A percentile compares a stretch with the other conserved stretches of the same genome.
Conservation (phyloP, 208 protist genomes). For the Leishmania lainsoni region DNA sequence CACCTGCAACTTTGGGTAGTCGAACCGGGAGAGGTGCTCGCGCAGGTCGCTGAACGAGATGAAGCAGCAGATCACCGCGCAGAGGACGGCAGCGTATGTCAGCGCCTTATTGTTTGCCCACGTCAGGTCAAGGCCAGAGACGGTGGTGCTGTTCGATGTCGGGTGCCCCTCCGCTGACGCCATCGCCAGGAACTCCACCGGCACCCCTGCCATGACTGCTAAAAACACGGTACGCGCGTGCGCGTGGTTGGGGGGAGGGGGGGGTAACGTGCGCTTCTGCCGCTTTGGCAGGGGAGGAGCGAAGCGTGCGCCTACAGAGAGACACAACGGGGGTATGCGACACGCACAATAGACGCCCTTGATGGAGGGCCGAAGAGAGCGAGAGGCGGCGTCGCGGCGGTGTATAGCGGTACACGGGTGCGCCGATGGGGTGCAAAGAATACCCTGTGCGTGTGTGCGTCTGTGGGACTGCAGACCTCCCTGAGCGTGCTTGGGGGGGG, state of each 20-base stretch:
- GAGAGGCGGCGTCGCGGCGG: neutral
- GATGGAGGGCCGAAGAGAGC: neutral
- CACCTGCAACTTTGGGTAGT: slow-evolving; percentile 81
- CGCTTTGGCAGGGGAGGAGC: neutral
- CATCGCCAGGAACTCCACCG: slow-evolving; percentile 5
- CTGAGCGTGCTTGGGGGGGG: neutral
- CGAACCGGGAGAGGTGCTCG: slow-evolving; percentile 73
- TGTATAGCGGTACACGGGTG: neutral
- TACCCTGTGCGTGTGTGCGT: too few relatives aligned
- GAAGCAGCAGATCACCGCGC: slow-evolving; percentile 56
- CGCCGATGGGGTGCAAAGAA: neutral
- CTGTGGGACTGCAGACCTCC: neutral
- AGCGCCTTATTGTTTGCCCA: slow-evolving; percentile 53
- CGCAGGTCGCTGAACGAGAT: slow-evolving; percentile 66
- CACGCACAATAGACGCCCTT: neutral
- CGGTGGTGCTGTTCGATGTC: neutral
- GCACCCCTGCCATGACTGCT: slow-evolving; percentile 1
- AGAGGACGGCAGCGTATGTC: slow-evolving; percentile 54
- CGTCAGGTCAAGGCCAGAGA: slow-evolving; percentile 54
- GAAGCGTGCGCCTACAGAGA: neutral
- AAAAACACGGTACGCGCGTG: neutral
- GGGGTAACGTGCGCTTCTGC: neutral
- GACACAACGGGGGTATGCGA: too few relatives aligned
- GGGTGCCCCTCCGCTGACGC: slow-evolving; percentile 1
- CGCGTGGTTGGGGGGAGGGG: too few relatives aligned